Evolutionary conservation across 2,329 filamentous ascomycete species (phyloP).

Genomic region (Xylariaceae sp.): DNA sequence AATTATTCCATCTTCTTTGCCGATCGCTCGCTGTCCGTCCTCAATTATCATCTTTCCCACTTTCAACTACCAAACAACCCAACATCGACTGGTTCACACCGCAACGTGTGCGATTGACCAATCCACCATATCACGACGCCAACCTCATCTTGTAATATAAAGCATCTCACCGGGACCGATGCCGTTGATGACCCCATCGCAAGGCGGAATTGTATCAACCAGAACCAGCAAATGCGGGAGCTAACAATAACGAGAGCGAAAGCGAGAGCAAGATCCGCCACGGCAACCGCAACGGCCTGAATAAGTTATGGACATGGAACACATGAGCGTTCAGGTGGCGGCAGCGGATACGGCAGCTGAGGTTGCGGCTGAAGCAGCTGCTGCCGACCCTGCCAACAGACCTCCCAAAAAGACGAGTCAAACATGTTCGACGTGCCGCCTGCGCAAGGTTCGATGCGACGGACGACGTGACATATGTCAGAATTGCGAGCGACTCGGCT

Average conservation of each 20-base stretch:
- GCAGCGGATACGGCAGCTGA: constrained; percentile 45
- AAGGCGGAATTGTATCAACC: constrained; percentile 27
- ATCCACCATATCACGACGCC: constrained; percentile 7
- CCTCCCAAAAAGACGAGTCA: constrained; percentile 44
- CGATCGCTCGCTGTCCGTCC: not conserved
- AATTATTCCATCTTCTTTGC: too few species aligned
- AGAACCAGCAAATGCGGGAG: constrained; percentile 24
- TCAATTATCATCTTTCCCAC: not conserved
- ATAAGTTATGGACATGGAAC: constrained; percentile 44
- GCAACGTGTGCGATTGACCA: constrained; percentile 24
- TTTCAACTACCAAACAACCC: not conserved
- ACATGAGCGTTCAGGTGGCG: constrained; percentile 45
- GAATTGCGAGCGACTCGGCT: constrained; percentile 65
- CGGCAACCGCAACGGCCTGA: constrained; percentile 9
- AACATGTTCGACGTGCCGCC: constrained; percentile 62
- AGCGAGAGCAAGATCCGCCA: too few species aligned
- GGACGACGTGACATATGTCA: constrained; percentile 60
- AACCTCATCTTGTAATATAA: not conserved
- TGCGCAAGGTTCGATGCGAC: constrained; percentile 66
- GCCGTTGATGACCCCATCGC: constrained; percentile 27
- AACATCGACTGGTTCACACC: constrained; percentile 4
- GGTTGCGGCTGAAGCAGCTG: constrained; percentile 44
- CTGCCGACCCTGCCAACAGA: constrained; percentile 43
- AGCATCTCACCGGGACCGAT: constrained; percentile 20
- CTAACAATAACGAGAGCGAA: constrained; percentile 27